These are phyloP conservation scores for Psophocarpus tetragonolobus DNA, from an alignment of 306 rosid species.

Conservation along the genomic window DNA sequence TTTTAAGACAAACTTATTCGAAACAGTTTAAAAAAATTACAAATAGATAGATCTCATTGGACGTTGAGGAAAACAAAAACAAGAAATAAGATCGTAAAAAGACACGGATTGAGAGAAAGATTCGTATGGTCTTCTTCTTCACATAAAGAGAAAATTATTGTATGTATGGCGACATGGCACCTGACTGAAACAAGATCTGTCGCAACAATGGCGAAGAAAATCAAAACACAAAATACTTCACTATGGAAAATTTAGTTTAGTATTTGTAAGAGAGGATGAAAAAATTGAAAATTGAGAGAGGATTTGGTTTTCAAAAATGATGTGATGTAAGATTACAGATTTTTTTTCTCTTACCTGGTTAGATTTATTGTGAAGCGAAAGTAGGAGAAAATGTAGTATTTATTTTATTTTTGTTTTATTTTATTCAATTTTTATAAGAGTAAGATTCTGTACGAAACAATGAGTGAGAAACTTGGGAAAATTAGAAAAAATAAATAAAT, in stretches of 20 bases:
- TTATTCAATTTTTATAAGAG: neutral
- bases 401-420: neutral
- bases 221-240: neutral
- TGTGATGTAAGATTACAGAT: neutral
- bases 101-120: neutral
- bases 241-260: neutral
- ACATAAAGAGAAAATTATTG: neutral
- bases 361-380: neutral
- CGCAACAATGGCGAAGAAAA: neutral
- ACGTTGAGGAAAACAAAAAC: too few species aligned
- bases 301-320: neutral
- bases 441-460: neutral
- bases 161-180: too few species aligned
- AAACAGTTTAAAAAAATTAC: neutral
- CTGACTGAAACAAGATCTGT: constrained; percentile 19
- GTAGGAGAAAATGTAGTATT: neutral
- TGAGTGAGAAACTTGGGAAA: too few species aligned
- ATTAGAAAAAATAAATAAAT: too few species aligned
- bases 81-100: too few species aligned
- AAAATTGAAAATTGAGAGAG: neutral
- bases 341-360: neutral
- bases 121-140: neutral
- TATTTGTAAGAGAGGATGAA: neutral
- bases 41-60: too few species aligned
- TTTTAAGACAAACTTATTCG: neutral